Evolutionary conservation across 306 rosid genomes (phyloP).

Genomic region (Cicer judaicum): DNA sequence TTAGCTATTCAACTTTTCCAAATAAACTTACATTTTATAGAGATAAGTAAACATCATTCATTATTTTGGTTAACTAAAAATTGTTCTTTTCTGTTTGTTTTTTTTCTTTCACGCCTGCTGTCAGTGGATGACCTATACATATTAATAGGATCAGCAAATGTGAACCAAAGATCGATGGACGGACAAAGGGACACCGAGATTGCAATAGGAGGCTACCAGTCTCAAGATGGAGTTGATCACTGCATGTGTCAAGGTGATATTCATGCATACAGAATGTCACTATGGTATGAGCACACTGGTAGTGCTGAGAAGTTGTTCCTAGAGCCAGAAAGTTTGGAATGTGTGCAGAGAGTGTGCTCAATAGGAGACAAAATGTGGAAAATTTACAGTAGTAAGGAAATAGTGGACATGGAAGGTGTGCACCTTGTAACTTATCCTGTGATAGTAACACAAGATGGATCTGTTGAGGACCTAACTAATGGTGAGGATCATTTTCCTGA

Average conservation of each 20-base stretch:
- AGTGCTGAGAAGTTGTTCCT: constrained; percentile 46
- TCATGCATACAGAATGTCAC: constrained; percentile 68
- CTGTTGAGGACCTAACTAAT: constrained; percentile 49
- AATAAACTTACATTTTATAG: neutral
- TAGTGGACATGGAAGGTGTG: constrained; percentile 79
- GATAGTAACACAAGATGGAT: constrained; percentile 57
- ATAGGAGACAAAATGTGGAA: constrained; percentile 71
- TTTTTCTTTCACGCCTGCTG: constrained; percentile 17
- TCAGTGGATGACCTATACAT: constrained; percentile 91
- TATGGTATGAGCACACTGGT: constrained; percentile 86
- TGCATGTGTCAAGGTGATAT: constrained; percentile 52
- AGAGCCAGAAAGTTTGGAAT: constrained; percentile 53
- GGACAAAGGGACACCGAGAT: constrained; percentile 92
- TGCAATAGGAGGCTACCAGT: constrained; percentile 83
- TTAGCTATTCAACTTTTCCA: neutral
- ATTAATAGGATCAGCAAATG: constrained; percentile 91
- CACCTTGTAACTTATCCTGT: constrained; percentile 82
- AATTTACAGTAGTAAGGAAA: constrained; percentile 59
- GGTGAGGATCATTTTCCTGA: constrained; percentile 74
- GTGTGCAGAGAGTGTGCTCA: constrained; percentile 47
- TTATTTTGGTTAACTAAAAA: constrained; percentile 36
- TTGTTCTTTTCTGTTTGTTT: neutral
- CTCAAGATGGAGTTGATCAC: constrained; percentile 34
- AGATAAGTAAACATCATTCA: neutral
- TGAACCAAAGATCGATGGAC: constrained; percentile 96